Percentiles rank a stretch among this genome's conserved stretches.
Evolutionary conservation across 768 basidiomycete genomes (phyloP).

Genomic region (Rubroboletus satanas): DNA sequence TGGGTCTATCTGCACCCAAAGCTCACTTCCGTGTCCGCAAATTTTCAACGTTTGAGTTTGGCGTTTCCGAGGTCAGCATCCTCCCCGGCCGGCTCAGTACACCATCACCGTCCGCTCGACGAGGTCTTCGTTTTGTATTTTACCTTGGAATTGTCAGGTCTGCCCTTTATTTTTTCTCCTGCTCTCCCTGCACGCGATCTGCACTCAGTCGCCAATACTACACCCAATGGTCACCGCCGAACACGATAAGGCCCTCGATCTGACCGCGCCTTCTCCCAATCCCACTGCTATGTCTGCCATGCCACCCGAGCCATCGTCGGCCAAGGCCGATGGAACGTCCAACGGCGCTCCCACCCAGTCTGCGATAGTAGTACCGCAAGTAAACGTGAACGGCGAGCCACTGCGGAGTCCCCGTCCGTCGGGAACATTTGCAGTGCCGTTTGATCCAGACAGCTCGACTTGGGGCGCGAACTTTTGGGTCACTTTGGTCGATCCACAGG

Average conservation of each 20-base stretch:
- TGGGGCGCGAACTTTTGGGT: constrained; percentile 97
- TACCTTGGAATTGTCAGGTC: constrained; percentile 7
- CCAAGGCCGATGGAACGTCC: constrained; percentile 8
- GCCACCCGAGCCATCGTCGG: constrained; percentile 4
- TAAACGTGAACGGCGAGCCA: constrained; percentile 35
- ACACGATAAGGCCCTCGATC: constrained; percentile 28
- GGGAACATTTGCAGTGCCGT: constrained; percentile 12
- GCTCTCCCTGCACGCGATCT: constrained; percentile 9
- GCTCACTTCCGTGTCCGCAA: constrained; percentile 20
- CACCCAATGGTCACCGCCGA: constrained; percentile 23
- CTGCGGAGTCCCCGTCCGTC: constrained; percentile 32
- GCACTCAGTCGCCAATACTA: constrained; percentile 3
- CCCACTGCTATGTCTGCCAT: background rate
- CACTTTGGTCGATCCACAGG: constrained; percentile 87
- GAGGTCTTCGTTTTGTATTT: constrained; percentile 20
- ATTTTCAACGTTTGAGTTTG: constrained; percentile 24
- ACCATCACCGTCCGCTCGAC: constrained; percentile 4
- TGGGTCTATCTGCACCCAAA: constrained; percentile 21
- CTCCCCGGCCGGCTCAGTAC: constrained; percentile 12
- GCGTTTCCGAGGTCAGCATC: constrained; percentile 6
- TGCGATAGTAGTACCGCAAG: constrained; percentile 30
- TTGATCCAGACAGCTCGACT: constrained; percentile 41
- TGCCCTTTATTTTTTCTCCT: background rate
- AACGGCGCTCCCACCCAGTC: constrained; percentile 10
- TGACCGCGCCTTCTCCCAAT: constrained; percentile 4